phyloP scores from a whole-genome alignment of 176 grass and related monocot species.

The Eragrostis nindensis region DNA sequence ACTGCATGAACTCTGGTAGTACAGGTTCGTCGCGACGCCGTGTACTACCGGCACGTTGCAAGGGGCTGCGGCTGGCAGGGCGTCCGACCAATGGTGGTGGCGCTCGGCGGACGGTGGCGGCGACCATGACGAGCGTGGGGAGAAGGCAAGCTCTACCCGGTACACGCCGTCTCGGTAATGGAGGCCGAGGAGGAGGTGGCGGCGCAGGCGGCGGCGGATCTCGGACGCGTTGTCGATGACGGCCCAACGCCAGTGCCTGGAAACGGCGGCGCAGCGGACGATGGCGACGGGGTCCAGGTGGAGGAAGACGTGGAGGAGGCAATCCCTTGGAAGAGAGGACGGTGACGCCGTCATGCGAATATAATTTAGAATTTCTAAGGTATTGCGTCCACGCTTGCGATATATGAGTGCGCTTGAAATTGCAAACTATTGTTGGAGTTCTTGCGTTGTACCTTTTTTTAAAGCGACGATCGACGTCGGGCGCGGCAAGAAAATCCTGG shows the following conservation, averaged over 20 bases:
- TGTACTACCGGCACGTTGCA: background rate
- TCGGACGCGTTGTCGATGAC: constrained; percentile 2
- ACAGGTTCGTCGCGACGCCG: background rate
- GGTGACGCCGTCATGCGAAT: background rate
- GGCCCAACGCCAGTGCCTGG: background rate
- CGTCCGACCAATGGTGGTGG: constrained; percentile 21
- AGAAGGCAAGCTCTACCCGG: constrained; percentile 12
- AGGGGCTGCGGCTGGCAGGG: background rate
- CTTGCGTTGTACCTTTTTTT: too few species aligned
- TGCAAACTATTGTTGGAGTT: too few species aligned
- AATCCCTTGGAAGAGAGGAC: background rate
- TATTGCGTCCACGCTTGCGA: too few species aligned
- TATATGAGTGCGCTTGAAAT: too few species aligned
- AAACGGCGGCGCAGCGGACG: constrained; percentile 7
- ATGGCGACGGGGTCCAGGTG: background rate
- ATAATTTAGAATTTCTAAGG: too few species aligned
- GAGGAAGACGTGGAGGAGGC: constrained; percentile 32
- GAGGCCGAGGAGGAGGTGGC: background rate
- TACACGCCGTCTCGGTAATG: constrained; percentile 9
- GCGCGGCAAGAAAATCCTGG: too few species aligned
- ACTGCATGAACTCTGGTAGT: background rate
- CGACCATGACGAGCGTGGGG: background rate
- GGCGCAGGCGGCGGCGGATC: background rate
- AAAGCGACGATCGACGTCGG: too few species aligned
- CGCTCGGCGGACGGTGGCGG: background rate